These are phyloP conservation scores for Chloranthus sessilifolius DNA, from an alignment of 164 flowering plant genomes.

Conservation along the genomic window DNA sequence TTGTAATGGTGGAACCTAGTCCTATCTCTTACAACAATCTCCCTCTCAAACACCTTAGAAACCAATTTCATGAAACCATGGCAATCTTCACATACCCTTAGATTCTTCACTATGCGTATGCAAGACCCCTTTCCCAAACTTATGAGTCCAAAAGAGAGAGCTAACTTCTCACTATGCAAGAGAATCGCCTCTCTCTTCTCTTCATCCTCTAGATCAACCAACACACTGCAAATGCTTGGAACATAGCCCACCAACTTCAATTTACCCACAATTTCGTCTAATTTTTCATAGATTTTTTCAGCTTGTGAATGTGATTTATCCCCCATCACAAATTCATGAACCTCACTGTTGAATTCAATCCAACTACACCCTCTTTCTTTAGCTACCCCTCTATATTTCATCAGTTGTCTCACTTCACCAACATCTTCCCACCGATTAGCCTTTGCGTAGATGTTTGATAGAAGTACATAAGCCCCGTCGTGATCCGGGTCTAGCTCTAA, in stretches of 20 bases:
- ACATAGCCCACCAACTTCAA: conserved; percentile 51
- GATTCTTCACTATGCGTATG: conserved; percentile 66
- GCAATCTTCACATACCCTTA: conserved; percentile 77
- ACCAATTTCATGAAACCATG: conserved; percentile 67
- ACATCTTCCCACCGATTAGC: conserved; percentile 59
- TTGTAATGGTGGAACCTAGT: conserved; percentile 73
- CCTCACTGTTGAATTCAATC: conserved; percentile 46
- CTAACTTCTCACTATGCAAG: conserved; percentile 83
- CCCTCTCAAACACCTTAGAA: conserved; percentile 44
- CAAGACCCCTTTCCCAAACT: conserved; percentile 23
- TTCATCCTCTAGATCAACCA: conserved; percentile 65
- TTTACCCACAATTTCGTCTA: conserved; percentile 43
- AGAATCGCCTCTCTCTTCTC: conserved; percentile 56
- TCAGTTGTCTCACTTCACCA: conserved; percentile 39
- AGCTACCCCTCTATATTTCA: conserved; percentile 48
- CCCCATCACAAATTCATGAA: conserved; percentile 54
- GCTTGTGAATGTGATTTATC: conserved; percentile 51
- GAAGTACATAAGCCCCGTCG: conserved; percentile 68
- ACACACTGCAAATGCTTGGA: conserved; percentile 40
- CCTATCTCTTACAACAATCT: conserved; percentile 68
- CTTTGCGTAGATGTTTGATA: conserved; percentile 73
- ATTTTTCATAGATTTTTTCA: conserved; percentile 44
- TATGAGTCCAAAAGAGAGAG: conserved; percentile 57
- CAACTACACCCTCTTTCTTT: conserved; percentile 68
- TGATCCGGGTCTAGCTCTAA: conserved; percentile 64